phyloP scores from a whole-genome alignment of 148 eudicot species.

The Rhododendron mucronatum region DNA sequence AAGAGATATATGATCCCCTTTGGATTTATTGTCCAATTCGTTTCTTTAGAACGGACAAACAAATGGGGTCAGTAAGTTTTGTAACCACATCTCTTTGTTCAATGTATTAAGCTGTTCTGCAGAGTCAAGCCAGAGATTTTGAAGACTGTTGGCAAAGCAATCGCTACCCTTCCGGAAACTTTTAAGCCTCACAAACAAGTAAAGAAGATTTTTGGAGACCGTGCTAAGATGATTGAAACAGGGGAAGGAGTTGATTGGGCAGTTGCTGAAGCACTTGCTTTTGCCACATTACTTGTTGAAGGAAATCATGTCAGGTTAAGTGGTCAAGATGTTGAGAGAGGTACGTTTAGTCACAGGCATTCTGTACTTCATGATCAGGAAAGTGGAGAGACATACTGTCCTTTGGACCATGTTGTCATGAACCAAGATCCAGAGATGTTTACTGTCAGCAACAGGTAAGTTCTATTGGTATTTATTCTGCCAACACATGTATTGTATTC shows the following conservation, averaged over 20 bases:
- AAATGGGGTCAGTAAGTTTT: not conserved
- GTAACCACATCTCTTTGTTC: not conserved
- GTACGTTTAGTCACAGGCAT: conserved; percentile 96
- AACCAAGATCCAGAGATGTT: conserved; percentile 88
- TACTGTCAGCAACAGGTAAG: conserved; percentile 92
- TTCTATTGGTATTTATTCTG: not conserved
- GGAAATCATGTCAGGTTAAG: conserved; percentile 93
- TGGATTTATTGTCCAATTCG: not conserved
- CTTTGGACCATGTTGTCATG: conserved; percentile 67
- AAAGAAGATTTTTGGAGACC: conserved; percentile 70
- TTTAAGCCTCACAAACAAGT: conserved; percentile 89
- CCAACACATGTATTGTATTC: not conserved
- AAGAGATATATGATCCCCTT: not conserved
- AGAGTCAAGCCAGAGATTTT: conserved; percentile 87
- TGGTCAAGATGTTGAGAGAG: conserved; percentile 98
- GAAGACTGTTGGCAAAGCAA: conserved; percentile 88
- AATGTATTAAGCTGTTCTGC: conserved; percentile 19
- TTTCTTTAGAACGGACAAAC: not conserved
- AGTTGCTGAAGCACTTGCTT: conserved; percentile 91
- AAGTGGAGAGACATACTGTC: conserved; percentile 78
- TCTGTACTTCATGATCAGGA: conserved; percentile 88
- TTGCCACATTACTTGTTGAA: conserved; percentile 78
- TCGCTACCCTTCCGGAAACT: conserved; percentile 67
- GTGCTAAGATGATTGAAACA: conserved; percentile 88
- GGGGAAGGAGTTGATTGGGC: conserved; percentile 98